A percentile compares a stretch with the other conserved stretches of the same genome.
Conservation (phyloP, 2,329 filamentous ascomycete genomes). For the Volutella citrinella region DNA sequence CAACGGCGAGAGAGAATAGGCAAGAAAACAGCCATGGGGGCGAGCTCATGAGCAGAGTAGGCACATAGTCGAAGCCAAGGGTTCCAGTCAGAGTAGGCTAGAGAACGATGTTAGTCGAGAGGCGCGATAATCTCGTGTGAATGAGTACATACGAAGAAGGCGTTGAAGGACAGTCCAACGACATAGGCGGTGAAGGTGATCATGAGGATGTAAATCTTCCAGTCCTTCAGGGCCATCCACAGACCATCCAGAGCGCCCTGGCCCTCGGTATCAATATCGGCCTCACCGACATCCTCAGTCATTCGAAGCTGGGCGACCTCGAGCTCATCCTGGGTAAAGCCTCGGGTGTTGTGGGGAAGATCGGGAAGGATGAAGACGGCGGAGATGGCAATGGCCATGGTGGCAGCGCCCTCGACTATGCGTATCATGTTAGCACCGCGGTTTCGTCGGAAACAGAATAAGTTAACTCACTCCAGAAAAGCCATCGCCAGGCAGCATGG, state of each 20-base stretch:
- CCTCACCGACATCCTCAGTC: constrained; percentile 56
- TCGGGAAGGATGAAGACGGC: constrained; percentile 52
- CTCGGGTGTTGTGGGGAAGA: constrained; percentile 52
- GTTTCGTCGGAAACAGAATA: too few species aligned
- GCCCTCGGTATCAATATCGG: constrained; percentile 48
- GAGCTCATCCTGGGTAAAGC: constrained; percentile 58
- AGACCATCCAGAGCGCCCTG: constrained; percentile 51
- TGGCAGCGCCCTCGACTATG: constrained; percentile 54
- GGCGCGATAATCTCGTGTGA: too few species aligned
- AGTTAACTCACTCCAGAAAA: too few species aligned
- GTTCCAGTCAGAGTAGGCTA: constrained; percentile 51
- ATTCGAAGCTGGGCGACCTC: constrained; percentile 53
- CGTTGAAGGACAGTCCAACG: constrained; percentile 56
- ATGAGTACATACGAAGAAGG: constrained; percentile 54
- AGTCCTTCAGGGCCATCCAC: constrained; percentile 56
- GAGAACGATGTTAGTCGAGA: too few species aligned
- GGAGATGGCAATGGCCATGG: constrained; percentile 45
- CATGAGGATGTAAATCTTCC: constrained; percentile 64
- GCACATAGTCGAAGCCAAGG: constrained; percentile 49
- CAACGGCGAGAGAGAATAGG: constrained; percentile 50
- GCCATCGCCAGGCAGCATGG: constrained; percentile 58
- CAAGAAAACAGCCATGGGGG: constrained; percentile 59
- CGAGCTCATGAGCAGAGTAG: constrained; percentile 53
- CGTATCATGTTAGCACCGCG: too few species aligned
- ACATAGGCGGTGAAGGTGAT: constrained; percentile 60